Base-by-base conservation (phyloP, 495 filamentous ascomycete species). In the Talaromyces trachyspermus region DNA sequence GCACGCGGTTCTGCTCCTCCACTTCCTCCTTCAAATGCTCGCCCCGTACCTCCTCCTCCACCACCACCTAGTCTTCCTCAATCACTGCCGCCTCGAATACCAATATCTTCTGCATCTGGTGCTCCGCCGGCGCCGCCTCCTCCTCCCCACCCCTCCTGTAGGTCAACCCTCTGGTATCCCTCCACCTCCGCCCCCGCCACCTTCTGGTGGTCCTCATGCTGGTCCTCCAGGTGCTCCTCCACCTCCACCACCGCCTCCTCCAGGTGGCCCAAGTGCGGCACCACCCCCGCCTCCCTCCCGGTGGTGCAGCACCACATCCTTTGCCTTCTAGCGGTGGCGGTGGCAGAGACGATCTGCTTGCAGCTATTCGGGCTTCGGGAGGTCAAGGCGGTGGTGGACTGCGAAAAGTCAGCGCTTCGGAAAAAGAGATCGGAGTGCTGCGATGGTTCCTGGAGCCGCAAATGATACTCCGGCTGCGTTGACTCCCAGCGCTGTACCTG, bases 401-500 rank as follows among this genome's bases (percentile, higher is more conserved):
- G 49, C 88, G 85, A 64, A 95, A 90, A 63, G 90, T 97, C 38
- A 79, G 78, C 47, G 79, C 82, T 35, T 69, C 60, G 37, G 80
- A 89, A 49, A 88, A 92, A 66, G 80, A 62, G 89, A 95, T 62
- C 77, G 89, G 43, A 92, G 87, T 66, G 80, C 61, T 15, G 88
- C 86, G 17, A 48, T 69, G 24, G 82, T 94, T 38, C 80, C 80
- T 12, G 82, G 79, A 29, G 61, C 61, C 33, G 56, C 65, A 25
- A 74, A 77, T 51, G 72, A 70, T 44, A 73, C 75, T 22, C 67
- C 79, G 30, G 74, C 80, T 12, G 53, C 59, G 18, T 32, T 45
- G 24, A 39, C 45, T 7, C 49, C 62, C 20, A 44, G 62, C 29
- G 72, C 74, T 39, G 74, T 73, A 49, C 77, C 71, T 39, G 63